phyloP scores from a whole-genome alignment of 345 rosid genomes.

The rapeseed (Brassica napus) region Da-Ae NC_063445.1:5910501-5911000 shows the following conservation, averaged over 20 bases:
- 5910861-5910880: not conserved
- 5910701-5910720: conserved; percentile 40
- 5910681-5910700: conserved; percentile 33
- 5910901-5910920: not conserved
- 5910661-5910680: conserved; percentile 38
- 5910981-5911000: conserved; percentile 30
- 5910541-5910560: conserved; percentile 1
- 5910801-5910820: not conserved
- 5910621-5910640: conserved; percentile 24
- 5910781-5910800: conserved; percentile 27
- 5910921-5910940: conserved; percentile 14
- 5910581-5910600: conserved; percentile 52
- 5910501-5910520: conserved; percentile 47
- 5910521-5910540: conserved; percentile 16
- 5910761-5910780: conserved; percentile 42
- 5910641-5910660: conserved; percentile 28
- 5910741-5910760: conserved; percentile 28
- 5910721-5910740: conserved; percentile 32
- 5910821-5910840: not conserved
- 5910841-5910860: not conserved
- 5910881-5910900: not conserved
- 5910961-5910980: conserved; percentile 3
- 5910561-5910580: conserved; percentile 39
- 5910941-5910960: conserved; percentile 2
- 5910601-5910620: conserved; percentile 61